Evolutionary conservation across 2,329 filamentous ascomycete genomes (phyloP).

Genomic region (Fusarium concolor): DNA sequence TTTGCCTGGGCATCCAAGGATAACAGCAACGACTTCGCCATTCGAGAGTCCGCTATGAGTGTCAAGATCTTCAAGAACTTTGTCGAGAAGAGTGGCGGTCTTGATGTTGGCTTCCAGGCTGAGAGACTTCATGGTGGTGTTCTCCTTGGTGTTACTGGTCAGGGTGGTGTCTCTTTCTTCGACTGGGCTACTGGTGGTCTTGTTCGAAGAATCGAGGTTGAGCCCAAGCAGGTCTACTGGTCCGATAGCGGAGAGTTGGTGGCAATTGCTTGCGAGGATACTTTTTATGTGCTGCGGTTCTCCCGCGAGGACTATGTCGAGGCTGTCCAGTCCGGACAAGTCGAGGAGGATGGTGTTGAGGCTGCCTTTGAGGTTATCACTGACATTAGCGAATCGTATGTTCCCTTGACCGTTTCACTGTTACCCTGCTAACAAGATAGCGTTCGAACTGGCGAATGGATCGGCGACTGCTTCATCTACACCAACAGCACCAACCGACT

Average conservation of each 20-base stretch:
- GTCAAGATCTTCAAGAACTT: conserved; percentile 99
- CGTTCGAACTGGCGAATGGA: conserved; percentile 95
- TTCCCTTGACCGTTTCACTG: background rate
- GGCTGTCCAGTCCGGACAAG: conserved; percentile 82
- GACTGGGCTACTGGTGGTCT: conserved; percentile 93
- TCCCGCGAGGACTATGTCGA: conserved; percentile 89
- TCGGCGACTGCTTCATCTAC: conserved; percentile 99
- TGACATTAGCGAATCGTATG: conserved; percentile 88
- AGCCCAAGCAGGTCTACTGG: conserved; percentile 86
- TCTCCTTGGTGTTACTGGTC: conserved; percentile 91
- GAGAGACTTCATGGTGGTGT: conserved; percentile 91
- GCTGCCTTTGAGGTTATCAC: conserved; percentile 96
- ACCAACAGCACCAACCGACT: conserved; percentile 96
- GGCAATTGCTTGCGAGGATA: conserved; percentile 91
- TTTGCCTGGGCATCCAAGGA: conserved; percentile 98
- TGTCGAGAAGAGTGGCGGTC: conserved; percentile 85
- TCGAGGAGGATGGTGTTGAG: conserved; percentile 93
- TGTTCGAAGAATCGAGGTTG: conserved; percentile 90
- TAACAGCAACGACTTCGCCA: conserved; percentile 98
- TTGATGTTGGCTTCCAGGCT: conserved; percentile 95
- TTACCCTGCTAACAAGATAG: conserved; percentile 54
- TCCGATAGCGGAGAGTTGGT: conserved; percentile 96
- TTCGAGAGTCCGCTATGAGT: conserved; percentile 91
- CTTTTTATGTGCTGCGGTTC: conserved; percentile 93
- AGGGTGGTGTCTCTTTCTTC: conserved; percentile 94